Evolutionary conservation across 164 flowering plant species (phyloP).

Genomic region (Akebia trifoliata): DNA sequence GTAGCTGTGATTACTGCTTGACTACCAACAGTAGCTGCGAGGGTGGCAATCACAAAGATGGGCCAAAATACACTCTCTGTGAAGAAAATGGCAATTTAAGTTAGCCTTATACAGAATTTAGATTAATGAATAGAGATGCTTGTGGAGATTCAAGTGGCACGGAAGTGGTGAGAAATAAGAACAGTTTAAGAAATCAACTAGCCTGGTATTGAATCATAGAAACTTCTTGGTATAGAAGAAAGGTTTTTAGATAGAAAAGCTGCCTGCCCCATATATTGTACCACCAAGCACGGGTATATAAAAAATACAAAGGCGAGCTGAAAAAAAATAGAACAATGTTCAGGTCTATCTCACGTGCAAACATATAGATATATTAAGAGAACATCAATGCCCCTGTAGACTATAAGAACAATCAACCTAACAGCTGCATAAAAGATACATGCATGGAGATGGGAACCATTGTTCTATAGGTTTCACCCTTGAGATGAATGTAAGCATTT

Average conservation of each 20-base stretch:
- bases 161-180: background rate
- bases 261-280: conserved; percentile 90
- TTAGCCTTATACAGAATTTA: background rate
- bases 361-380: background rate
- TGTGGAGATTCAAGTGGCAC: background rate
- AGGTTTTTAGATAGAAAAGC: conserved; percentile 65
- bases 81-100: background rate
- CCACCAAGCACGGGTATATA: conserved; percentile 71
- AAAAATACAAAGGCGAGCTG: conserved; percentile 75
- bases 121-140: background rate
- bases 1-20: conserved; percentile 86
- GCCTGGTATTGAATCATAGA: conserved; percentile 70
- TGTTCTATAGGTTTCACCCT: background rate
- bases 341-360: background rate
- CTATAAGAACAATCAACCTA: background rate
- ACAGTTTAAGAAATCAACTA: conserved; percentile 16
- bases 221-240: conserved; percentile 33
- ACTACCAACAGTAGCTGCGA: conserved; percentile 81
- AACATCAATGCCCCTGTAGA: background rate
- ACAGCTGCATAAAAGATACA: background rate
- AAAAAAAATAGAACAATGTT: conserved; percentile 16
- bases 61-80: conserved; percentile 78
- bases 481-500: background rate
- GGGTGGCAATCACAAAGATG: conserved; percentile 68
- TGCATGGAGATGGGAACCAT: background rate